Conservation (phyloP, 139 green algal genomes). For the Picochlorum sp. region DNA sequence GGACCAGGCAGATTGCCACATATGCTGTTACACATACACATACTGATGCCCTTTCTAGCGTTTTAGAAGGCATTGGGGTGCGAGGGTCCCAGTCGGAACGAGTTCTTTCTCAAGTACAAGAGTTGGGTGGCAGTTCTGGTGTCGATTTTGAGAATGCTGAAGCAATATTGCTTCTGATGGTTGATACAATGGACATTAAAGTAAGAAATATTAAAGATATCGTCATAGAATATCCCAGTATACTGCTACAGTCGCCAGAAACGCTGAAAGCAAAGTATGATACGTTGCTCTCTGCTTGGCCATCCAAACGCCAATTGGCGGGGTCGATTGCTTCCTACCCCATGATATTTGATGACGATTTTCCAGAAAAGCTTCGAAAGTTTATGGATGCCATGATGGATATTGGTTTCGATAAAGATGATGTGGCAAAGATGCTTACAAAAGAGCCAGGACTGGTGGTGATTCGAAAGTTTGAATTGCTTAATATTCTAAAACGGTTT, state of each 20-base stretch:
- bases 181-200: neutral
- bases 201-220: neutral
- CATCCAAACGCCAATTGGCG: neutral
- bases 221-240: neutral
- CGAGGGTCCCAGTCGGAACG: conserved; percentile 15
- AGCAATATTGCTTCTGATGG: neutral
- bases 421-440: neutral
- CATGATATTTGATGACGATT: neutral
- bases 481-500: conserved; percentile 1
- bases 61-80: neutral
- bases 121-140: conserved; percentile 36
- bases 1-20: too few relatives aligned
- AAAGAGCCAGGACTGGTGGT: neutral
- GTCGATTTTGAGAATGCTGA: conserved; percentile 16
- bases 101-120: conserved; percentile 30
- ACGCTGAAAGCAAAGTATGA: neutral
- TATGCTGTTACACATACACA: too few relatives aligned
- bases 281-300: neutral
- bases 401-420: conserved; percentile 4
- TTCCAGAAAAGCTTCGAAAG: neutral
- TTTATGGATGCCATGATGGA: conserved; percentile 7
- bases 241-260: conserved; percentile 27
- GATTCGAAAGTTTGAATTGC: neutral
- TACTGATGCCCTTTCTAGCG: neutral
- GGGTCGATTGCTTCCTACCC: neutral